A percentile compares a stretch with the other conserved stretches of the same genome.
These are phyloP conservation scores for Ceratobasidium sp. DNA, from an alignment of 1,284 basidiomycete genomes.

Conservation along the genomic window DNA sequence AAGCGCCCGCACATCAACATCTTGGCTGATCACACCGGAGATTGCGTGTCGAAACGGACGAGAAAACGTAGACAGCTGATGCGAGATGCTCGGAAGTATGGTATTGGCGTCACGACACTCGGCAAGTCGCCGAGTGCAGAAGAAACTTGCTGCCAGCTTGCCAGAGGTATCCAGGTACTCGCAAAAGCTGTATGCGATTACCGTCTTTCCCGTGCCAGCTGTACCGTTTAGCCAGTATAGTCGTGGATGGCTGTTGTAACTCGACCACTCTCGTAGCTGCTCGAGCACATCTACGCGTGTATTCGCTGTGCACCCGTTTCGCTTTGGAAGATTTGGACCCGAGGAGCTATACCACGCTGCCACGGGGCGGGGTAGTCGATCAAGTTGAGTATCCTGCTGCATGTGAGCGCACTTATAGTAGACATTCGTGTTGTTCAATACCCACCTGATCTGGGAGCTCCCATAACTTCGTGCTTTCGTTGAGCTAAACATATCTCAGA, in stretches of 20 bases:
- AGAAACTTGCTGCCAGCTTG: conserved; percentile 54
- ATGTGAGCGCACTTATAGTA: background rate
- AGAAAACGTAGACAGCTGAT: conserved; percentile 40
- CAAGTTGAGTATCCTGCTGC: background rate
- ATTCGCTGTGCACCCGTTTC: background rate
- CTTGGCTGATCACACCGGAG: background rate
- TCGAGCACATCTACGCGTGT: background rate
- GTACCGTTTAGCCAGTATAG: background rate
- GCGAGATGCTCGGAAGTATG: conserved; percentile 43
- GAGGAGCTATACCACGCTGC: background rate
- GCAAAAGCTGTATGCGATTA: conserved; percentile 52
- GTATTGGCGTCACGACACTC: conserved; percentile 25
- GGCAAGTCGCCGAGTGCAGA: conserved; percentile 53
- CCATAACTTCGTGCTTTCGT: background rate
- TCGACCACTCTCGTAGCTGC: background rate
- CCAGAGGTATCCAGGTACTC: conserved; percentile 25
- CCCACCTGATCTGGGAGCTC: background rate
- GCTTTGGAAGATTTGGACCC: background rate
- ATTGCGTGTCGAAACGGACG: background rate
- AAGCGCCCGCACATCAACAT: background rate
- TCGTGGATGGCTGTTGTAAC: background rate
- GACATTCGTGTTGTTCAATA: background rate
- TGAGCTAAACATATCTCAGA: background rate
- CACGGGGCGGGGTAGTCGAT: background rate
- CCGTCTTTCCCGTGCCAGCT: no score